phyloP scores from a whole-genome alignment of 1,284 basidiomycete genomes.

The Pterulicium gracile region DNA sequence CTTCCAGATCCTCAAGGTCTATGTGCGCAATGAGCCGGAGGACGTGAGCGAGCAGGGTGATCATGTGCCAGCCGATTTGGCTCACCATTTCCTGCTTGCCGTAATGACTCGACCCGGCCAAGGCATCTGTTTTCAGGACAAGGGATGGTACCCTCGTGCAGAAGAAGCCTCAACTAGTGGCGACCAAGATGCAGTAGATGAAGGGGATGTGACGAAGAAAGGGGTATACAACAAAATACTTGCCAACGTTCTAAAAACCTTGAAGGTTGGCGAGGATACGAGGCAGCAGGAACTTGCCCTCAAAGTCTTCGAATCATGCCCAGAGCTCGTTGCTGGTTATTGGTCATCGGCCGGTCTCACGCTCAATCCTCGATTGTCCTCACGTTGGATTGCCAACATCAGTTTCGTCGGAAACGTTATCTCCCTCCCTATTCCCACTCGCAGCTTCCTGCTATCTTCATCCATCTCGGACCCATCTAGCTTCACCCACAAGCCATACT shows the following conservation, averaged over 20 bases:
- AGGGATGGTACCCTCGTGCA: constrained; percentile 84
- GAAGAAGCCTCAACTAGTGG: constrained; percentile 21
- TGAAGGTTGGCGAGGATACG: constrained; percentile 77
- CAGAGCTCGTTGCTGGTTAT: constrained; percentile 80
- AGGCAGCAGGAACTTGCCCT: constrained; percentile 80
- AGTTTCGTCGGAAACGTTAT: constrained; percentile 72
- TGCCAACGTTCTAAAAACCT: constrained; percentile 57
- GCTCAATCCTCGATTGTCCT: constrained; percentile 79
- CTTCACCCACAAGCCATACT: constrained; percentile 24
- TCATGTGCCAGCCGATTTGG: constrained; percentile 66
- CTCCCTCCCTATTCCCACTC: constrained; percentile 60
- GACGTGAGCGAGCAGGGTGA: constrained; percentile 30
- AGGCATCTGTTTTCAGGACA: constrained; percentile 83
- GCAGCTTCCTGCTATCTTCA: constrained; percentile 45
- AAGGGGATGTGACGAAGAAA: constrained; percentile 20
- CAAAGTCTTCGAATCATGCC: constrained; percentile 71
- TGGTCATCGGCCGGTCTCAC: constrained; percentile 69
- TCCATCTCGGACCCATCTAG: constrained; percentile 13
- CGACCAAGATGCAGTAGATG: too few species aligned
- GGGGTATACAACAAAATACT: constrained; percentile 71
- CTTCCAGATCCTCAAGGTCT: constrained; percentile 54
- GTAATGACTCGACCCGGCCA: constrained; percentile 77
- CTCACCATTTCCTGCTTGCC: constrained; percentile 81
- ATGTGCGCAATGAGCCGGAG: constrained; percentile 47
- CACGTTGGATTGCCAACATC: constrained; percentile 84